Percentiles rank a stretch among this genome's conserved stretches.
These are phyloP conservation scores for Mycena alexandri DNA, from an alignment of 768 basidiomycete species.

Conservation along the genomic window DNA sequence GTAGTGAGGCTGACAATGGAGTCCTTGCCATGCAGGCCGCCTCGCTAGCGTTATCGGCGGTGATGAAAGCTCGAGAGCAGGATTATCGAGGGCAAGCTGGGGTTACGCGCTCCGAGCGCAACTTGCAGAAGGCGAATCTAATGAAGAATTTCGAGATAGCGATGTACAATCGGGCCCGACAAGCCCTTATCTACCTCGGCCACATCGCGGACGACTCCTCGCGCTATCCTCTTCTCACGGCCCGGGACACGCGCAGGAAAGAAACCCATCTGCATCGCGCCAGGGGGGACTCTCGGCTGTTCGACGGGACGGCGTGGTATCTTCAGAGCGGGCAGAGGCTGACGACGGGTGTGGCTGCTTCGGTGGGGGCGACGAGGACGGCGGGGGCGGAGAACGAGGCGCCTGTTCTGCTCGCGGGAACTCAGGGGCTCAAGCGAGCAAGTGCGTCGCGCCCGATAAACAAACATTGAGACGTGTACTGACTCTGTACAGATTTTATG, in stretches of 20 bases:
- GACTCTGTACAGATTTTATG: not conserved
- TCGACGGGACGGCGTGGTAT: constrained; percentile 31
- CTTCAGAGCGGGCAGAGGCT: constrained; percentile 21
- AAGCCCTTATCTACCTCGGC: constrained; percentile 15
- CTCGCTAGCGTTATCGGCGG: constrained; percentile 22
- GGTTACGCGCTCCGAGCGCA: constrained; percentile 16
- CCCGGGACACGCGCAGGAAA: no score
- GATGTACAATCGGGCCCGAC: constrained; percentile 14
- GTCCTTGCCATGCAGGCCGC: constrained; percentile 15
- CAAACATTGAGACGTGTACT: no score
- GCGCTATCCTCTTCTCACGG: constrained; percentile 16
- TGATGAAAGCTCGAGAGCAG: constrained; percentile 18
- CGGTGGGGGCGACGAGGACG: not conserved
- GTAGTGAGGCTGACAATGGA: constrained; percentile 17
- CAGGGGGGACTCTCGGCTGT: constrained; percentile 26
- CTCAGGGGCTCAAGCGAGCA: not conserved
- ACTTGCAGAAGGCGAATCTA: no score
- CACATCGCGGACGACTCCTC: constrained; percentile 12
- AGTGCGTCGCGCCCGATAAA: not conserved
- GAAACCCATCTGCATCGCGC: constrained; percentile 25
- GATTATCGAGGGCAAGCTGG: constrained; percentile 19
- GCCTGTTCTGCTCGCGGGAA: not conserved
- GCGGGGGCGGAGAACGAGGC: not conserved
- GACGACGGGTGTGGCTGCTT: not conserved
- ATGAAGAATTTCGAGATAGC: constrained; percentile 16